These are phyloP conservation scores for Cystobasidiaceae sp. DNA, from an alignment of 1,284 basidiomycete genomes.

Conservation along the genomic window DNA sequence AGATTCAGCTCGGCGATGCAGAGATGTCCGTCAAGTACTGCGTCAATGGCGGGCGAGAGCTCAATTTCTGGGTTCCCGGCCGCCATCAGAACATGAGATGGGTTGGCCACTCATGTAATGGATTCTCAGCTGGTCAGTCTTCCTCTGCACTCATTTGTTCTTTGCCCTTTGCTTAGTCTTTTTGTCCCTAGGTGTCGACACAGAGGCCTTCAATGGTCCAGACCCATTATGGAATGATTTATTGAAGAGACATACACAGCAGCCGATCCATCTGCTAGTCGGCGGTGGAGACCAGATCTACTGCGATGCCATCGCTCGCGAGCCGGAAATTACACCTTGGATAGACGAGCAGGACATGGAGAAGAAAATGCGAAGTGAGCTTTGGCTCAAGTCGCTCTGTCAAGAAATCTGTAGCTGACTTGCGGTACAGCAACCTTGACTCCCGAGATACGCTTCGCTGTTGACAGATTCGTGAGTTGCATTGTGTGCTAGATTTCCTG, in stretches of 20 bases:
- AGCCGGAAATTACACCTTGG: conserved; percentile 66
- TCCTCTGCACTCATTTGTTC: conserved; percentile 51
- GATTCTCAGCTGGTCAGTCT: conserved; percentile 60
- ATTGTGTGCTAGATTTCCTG: neutral
- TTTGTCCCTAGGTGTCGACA: conserved; percentile 53
- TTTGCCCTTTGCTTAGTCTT: conserved; percentile 47
- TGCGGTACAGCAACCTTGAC: conserved; percentile 52
- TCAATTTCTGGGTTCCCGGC: conserved; percentile 80
- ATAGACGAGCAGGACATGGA: conserved; percentile 61
- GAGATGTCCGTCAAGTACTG: conserved; percentile 76
- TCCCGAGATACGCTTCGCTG: conserved; percentile 65
- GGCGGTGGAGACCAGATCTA: conserved; percentile 63
- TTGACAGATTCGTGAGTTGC: conserved; percentile 62
- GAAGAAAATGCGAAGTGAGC: conserved; percentile 58
- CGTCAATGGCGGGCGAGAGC: conserved; percentile 58
- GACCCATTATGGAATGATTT: conserved; percentile 82
- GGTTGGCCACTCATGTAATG: conserved; percentile 59
- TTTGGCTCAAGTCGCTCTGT: neutral
- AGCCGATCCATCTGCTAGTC: conserved; percentile 73
- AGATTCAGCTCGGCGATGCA: conserved; percentile 64
- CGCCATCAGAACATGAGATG: conserved; percentile 80
- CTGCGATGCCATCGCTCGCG: conserved; percentile 50
- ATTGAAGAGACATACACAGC: conserved; percentile 67
- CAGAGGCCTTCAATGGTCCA: conserved; percentile 45
- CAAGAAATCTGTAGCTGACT: too few relatives aligned